phyloP scores from a whole-genome alignment of 1,139 yeast species.

The Schwanniomyces etchellsii region DNA sequence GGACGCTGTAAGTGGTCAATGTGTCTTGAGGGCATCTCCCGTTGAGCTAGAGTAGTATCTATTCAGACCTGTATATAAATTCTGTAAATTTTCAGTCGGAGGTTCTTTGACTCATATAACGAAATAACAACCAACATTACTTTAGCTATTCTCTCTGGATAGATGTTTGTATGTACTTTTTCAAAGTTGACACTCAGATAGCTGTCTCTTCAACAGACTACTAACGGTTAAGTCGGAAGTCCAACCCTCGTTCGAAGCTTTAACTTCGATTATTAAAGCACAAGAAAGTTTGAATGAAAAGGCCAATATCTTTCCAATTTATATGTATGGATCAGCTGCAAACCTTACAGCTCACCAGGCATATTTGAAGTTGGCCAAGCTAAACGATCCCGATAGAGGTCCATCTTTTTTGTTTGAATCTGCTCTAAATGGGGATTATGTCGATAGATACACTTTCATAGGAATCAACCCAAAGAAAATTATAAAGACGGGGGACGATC shows the following conservation, averaged over 20 bases:
- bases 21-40: constrained; percentile 22
- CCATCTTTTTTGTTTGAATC: constrained; percentile 84
- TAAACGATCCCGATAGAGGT: constrained; percentile 53
- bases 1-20: constrained; percentile 27
- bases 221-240: constrained; percentile 27
- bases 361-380: constrained; percentile 71
- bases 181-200: no score
- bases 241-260: constrained; percentile 58
- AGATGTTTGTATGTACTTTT: no score
- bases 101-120: neutral
- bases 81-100: constrained; percentile 1
- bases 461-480: constrained; percentile 81
- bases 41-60: no score
- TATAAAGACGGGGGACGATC: constrained; percentile 68
- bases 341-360: constrained; percentile 87
- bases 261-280: constrained; percentile 37
- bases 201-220: neutral
- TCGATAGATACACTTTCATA: constrained; percentile 85
- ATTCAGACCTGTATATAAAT: no score
- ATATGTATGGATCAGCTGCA: constrained; percentile 66
- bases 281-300: constrained; percentile 23
- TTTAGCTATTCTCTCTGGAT: no score
- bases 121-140: no score
- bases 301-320: constrained; percentile 75
- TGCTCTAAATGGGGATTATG: constrained; percentile 82